phyloP scores from a whole-genome alignment of 441 rosid species.

The Iberis amara region DNA sequence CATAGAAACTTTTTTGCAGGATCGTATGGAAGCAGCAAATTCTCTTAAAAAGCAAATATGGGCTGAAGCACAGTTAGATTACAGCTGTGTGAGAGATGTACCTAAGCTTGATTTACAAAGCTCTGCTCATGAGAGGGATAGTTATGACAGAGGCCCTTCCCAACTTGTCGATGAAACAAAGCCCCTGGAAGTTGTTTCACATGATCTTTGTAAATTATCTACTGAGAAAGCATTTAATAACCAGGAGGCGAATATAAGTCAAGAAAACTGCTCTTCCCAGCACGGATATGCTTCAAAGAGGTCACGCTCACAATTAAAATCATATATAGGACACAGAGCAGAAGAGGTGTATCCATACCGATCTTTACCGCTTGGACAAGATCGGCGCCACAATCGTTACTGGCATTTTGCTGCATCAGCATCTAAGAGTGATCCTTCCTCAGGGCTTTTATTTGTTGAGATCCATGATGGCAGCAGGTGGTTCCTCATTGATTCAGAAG shows the following conservation, averaged over 20 bases:
- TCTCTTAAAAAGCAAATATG: constrained; percentile 99
- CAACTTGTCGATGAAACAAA: constrained; percentile 50
- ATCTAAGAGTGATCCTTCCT: constrained; percentile 81
- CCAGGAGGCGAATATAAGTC: constrained; percentile 48
- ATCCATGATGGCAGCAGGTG: constrained; percentile 66
- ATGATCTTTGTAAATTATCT: constrained; percentile 34
- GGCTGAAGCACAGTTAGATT: constrained; percentile 96
- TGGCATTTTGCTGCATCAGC: constrained; percentile 96
- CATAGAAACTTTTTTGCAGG: constrained; percentile 47
- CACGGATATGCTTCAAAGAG: constrained; percentile 73
- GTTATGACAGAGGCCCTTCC: constrained; percentile 45
- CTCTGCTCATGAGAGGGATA: constrained; percentile 43
- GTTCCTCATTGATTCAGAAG: constrained; percentile 88
- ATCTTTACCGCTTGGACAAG: constrained; percentile 99
- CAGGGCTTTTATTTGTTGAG: constrained; percentile 88
- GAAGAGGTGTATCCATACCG: constrained; percentile 89
- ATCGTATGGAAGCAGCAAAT: constrained; percentile 97
- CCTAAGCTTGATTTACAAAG: constrained; percentile 53
- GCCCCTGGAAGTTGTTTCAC: constrained; percentile 42
- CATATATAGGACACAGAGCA: constrained; percentile 79
- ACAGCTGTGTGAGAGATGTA: constrained; percentile 78
- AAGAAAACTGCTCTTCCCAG: constrained; percentile 50
- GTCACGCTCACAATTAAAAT: constrained; percentile 83
- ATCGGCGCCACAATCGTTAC: constrained; percentile 91
- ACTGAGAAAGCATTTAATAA: constrained; percentile 38